Evolutionary conservation across 805 yeast genomes (phyloP), one percentile per base, ranked within the genome.

Genomic region (Metschnikowia santaceciliae): DNA sequence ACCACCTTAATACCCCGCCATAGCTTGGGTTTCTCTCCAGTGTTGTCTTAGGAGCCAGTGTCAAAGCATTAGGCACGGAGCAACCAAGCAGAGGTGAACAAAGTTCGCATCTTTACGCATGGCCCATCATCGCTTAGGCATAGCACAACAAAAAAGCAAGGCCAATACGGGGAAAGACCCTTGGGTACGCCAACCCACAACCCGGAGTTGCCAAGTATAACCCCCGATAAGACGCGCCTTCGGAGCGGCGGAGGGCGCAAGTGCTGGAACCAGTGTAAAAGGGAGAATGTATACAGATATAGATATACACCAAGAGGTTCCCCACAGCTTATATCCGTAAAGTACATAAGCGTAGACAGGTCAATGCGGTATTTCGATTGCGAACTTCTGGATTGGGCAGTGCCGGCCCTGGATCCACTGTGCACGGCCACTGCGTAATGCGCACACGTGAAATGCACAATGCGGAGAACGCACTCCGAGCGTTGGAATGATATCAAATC

Each of bases 351-450:
- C 43, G 33, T 32, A 34, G 47, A 23, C 32, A 13, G 15, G 15
- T 14, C 23, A 23, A 34, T 30, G 40, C 47, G 41, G 41, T 40
- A 44, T 26, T 36, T 44, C 33, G 33, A 23, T 44, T 44, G 47
- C 47, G 33, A 11, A 44, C 39, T 44, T 22, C 47, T 44, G 34
- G 13, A 44, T 44, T 44, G 47, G 47, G 47, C 23, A 44, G 46
- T 42, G 37, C 10, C n/a, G 43, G 33, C 43, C 43, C 43, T 22
- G 43, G 22, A 15, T 10, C 30, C 34, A 30, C 15, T 22, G 34
- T 15, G 26, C 19, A 42, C 13, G 17, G n/a, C 22, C 15, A 22
- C 33, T 22, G 23, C 30, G 41, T 23, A 44, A 35, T 44, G 47
- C 41, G 40, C 40, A 23, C 41, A 44, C 34, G 41, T 36, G 47